Conservation (phyloP, 805 yeast species). For the Starmera amethionina region DNA sequence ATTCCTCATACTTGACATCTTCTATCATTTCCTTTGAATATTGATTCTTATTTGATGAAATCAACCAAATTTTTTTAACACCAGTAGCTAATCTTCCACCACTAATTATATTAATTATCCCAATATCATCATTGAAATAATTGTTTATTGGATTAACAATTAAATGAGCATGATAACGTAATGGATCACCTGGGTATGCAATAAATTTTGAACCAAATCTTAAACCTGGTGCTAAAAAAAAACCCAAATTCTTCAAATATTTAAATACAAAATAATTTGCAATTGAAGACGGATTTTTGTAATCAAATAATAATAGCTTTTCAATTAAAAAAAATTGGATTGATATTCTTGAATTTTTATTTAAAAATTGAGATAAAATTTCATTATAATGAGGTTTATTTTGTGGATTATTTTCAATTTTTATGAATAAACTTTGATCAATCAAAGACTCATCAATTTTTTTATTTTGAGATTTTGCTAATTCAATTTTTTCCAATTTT, state of each 20-base stretch:
- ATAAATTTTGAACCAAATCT: slow-evolving; percentile 86
- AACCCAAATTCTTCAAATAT: slow-evolving; percentile 25
- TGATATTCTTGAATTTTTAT: slow-evolving; percentile 3
- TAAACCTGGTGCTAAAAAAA: slow-evolving; percentile 69
- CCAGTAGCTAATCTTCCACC: slow-evolving; percentile 92
- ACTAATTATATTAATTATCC: slow-evolving; percentile 50
- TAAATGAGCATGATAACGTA: slow-evolving; percentile 81
- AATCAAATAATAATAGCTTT: too few relatives aligned
- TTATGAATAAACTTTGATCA: slow-evolving; percentile 8
- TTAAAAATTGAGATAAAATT: slow-evolving; percentile 6
- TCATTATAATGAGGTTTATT: slow-evolving; percentile 6
- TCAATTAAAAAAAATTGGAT: too few relatives aligned
- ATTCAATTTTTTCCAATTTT: slow-evolving; percentile 2
- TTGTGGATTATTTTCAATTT: slow-evolving; percentile 11
- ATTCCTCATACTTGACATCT: slow-evolving; percentile 1
- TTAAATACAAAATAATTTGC: slow-evolving; percentile 7
- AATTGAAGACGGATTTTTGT: not conserved
- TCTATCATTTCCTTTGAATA: slow-evolving; percentile 4
- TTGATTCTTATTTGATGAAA: slow-evolving; percentile 19
- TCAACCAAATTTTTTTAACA: slow-evolving; percentile 77
- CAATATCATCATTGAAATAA: slow-evolving; percentile 40
- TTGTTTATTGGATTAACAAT: slow-evolving; percentile 45
- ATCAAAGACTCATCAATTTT: slow-evolving; percentile 3
- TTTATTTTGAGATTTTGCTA: not conserved
- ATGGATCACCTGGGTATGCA: slow-evolving; percentile 93